A percentile compares a stretch with the other conserved stretches of the same genome.
phyloP scores from a whole-genome alignment of 805 yeast genomes.

The Ogataea chonburiensis region DNA sequence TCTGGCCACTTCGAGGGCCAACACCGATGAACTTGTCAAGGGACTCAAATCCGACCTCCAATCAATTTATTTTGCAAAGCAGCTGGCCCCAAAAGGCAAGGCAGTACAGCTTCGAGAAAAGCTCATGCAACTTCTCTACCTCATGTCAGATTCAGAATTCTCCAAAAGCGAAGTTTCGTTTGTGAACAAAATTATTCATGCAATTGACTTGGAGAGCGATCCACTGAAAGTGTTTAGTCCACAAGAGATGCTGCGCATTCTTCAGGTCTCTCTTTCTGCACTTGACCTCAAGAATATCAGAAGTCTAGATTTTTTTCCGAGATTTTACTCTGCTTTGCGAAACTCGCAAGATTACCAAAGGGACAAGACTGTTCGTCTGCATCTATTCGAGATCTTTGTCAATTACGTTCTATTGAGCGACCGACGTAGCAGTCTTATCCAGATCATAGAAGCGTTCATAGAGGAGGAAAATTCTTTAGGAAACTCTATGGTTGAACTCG shows the following conservation, averaged over 20 bases:
- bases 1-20: too few relatives aligned
- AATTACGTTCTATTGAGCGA: slow-evolving; percentile 33
- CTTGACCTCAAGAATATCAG: slow-evolving; percentile 31
- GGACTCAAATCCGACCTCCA: slow-evolving; percentile 23
- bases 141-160: slow-evolving; percentile 25
- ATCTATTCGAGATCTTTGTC: slow-evolving; percentile 34
- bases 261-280: slow-evolving; percentile 28
- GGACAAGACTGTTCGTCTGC: slow-evolving; percentile 25
- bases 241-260: slow-evolving; percentile 24
- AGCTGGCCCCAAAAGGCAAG: slow-evolving; percentile 29
- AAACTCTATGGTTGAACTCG: slow-evolving; percentile 17
- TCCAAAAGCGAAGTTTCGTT: slow-evolving; percentile 28
- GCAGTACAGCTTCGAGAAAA: slow-evolving; percentile 24
- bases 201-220: slow-evolving; percentile 27
- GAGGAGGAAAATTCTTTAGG: slow-evolving; percentile 24
- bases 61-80: slow-evolving; percentile 23
- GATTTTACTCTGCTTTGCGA: slow-evolving; percentile 33
- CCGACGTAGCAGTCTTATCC: slow-evolving; percentile 25
- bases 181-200: slow-evolving; percentile 31
- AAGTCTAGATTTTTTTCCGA: slow-evolving; percentile 34
- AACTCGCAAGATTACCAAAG: slow-evolving; percentile 23
- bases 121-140: slow-evolving; percentile 21
- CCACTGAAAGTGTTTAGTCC: slow-evolving; percentile 27
- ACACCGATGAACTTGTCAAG: too few relatives aligned
- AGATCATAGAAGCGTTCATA: slow-evolving; percentile 30